Conservation (phyloP, 495 filamentous ascomycete genomes). For the Hypoxylon intermedium region DNA sequence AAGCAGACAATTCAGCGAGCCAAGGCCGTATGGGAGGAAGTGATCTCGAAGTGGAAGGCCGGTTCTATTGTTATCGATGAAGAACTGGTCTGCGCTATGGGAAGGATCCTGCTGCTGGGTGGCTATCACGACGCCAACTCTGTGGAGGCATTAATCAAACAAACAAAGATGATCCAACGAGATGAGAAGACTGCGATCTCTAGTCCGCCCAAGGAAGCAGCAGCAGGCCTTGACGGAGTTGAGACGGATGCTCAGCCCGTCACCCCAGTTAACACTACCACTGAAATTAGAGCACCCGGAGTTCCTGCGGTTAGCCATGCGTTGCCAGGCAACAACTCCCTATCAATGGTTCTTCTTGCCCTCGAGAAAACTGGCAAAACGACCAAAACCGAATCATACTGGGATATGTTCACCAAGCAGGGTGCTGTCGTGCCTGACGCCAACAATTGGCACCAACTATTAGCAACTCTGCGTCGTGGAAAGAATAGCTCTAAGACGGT, state of each 20-base stretch:
- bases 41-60: conserved; percentile 72
- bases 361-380: conserved; percentile 60
- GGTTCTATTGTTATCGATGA: conserved; percentile 76
- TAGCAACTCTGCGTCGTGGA: conserved; percentile 69
- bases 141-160: conserved; percentile 73
- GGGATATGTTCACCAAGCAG: conserved; percentile 68
- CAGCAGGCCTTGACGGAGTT: background rate
- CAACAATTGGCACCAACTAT: conserved; percentile 68
- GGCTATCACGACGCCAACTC: conserved; percentile 65
- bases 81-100: conserved; percentile 77
- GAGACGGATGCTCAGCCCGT: background rate
- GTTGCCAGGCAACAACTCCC: conserved; percentile 66
- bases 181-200: conserved; percentile 41
- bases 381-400: conserved; percentile 68
- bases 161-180: conserved; percentile 75
- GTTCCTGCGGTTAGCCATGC: conserved; percentile 48
- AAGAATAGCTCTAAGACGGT: conserved; percentile 65
- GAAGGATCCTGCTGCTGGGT: conserved; percentile 68
- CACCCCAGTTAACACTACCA: background rate
- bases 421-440: conserved; percentile 70
- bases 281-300: conserved; percentile 1
- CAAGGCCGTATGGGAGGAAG: conserved; percentile 79
- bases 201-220: background rate
- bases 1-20: conserved; percentile 57
- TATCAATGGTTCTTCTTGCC: conserved; percentile 72